Percentiles rank a stretch among this genome's conserved stretches.
These are phyloP conservation scores for Fragaria vesca DNA, from an alignment of 306 rosid genomes.

Conservation along the genomic window DNA sequence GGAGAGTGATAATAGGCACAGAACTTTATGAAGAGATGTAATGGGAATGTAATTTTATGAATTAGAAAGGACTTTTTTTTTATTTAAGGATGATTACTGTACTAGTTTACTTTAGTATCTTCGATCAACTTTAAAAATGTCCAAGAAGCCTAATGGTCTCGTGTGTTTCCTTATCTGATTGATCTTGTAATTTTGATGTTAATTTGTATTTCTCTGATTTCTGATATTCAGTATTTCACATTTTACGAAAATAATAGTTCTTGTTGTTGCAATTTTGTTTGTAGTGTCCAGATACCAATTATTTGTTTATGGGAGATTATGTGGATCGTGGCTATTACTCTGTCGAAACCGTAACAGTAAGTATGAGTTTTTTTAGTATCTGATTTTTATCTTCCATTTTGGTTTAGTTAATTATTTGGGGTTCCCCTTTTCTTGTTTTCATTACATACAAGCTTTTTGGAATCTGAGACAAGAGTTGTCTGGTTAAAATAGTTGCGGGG, in stretches of 20 bases:
- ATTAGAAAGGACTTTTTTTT: background rate
- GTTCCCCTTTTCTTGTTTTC: background rate
- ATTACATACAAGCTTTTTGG: background rate
- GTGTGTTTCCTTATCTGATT: background rate
- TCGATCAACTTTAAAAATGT: background rate
- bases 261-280: slow-evolving; percentile 39
- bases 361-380: slow-evolving; percentile 24
- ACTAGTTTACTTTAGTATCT: background rate
- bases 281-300: slow-evolving; percentile 98
- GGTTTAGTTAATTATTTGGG: background rate
- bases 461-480: slow-evolving; percentile 1
- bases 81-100: background rate
- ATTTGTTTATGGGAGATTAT: slow-evolving; percentile 97
- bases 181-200: background rate
- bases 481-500: background rate
- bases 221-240: slow-evolving; percentile 8
- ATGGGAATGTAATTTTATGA: background rate
- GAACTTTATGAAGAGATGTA: background rate
- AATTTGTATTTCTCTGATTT: background rate
- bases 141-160: background rate
- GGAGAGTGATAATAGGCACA: background rate
- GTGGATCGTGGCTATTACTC: slow-evolving; percentile 98
- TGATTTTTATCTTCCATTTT: slow-evolving; percentile 1
- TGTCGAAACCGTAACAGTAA: slow-evolving; percentile 91
- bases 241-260: slow-evolving; percentile 16